phyloP scores from a whole-genome alignment of 176 grass and related monocot species.

The Eleusine indica region DNA sequence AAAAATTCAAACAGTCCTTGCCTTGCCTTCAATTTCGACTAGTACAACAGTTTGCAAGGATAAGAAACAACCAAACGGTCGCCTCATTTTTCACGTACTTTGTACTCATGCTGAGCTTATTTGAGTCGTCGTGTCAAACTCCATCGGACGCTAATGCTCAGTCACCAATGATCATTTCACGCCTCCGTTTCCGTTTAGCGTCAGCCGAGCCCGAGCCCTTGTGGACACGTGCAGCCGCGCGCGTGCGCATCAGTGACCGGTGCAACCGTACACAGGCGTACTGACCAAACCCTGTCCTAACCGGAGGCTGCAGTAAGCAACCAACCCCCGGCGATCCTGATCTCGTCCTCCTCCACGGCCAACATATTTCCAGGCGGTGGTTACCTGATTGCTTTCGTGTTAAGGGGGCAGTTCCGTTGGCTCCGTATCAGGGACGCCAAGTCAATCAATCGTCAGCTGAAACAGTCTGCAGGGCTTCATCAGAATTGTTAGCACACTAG shows the following conservation, averaged over 20 bases:
- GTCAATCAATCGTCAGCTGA: no score
- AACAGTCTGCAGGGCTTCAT: neutral
- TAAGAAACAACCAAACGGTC: constrained; percentile 2
- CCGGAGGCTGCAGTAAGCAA: constrained; percentile 26
- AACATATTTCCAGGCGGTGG: constrained; percentile 25
- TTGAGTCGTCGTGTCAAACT: neutral
- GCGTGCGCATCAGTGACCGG: neutral
- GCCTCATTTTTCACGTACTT: neutral
- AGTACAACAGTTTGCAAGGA: neutral
- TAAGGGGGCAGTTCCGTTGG: constrained; percentile 17
- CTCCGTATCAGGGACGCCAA: neutral
- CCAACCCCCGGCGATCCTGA: constrained; percentile 20
- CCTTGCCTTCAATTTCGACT: neutral
- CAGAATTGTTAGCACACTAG: neutral
- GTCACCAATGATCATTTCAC: neutral
- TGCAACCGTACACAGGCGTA: neutral
- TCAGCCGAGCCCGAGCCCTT: no score
- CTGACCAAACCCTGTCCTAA: constrained; percentile 5
- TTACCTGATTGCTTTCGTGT: constrained; percentile 50
- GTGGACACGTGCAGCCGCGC: neutral
- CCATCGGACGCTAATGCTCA: neutral
- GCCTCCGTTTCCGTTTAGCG: neutral
- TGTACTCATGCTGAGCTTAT: no score
- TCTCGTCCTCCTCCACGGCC: neutral
- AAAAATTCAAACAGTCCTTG: neutral